These are phyloP conservation scores for Nepenthes alata DNA, from an alignment of 179 eudicot genomes.

Conservation along the genomic window DNA sequence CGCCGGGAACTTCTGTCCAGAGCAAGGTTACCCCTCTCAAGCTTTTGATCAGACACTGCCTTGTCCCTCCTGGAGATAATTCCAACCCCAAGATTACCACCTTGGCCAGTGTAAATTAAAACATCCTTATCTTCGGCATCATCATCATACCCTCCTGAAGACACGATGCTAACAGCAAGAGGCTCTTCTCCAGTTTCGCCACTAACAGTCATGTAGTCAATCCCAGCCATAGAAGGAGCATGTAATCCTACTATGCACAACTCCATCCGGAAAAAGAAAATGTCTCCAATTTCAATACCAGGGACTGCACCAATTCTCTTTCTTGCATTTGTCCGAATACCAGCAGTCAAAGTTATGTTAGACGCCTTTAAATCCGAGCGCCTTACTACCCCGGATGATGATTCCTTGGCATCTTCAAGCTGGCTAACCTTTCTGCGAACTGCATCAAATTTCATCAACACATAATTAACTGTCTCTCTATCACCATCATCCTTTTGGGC, in stretches of 20 bases:
- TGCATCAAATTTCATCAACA: slow-evolving; percentile 27
- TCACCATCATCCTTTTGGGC: slow-evolving; percentile 25
- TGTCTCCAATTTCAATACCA: slow-evolving; percentile 52
- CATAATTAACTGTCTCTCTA: slow-evolving; percentile 20
- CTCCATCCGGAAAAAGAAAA: slow-evolving; percentile 59
- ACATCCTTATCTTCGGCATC: slow-evolving; percentile 38
- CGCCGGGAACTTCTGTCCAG: slow-evolving; percentile 36
- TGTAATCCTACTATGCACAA: slow-evolving; percentile 49
- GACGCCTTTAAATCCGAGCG: slow-evolving; percentile 39
- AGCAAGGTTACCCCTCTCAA: slow-evolving; percentile 56
- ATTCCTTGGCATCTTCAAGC: slow-evolving; percentile 35
- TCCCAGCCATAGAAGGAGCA: slow-evolving; percentile 55
- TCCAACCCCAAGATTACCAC: slow-evolving; percentile 25
- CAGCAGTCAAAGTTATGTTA: slow-evolving; percentile 36
- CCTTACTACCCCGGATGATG: slow-evolving; percentile 17
- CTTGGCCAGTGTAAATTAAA: slow-evolving; percentile 45
- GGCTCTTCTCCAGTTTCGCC: slow-evolving; percentile 31
- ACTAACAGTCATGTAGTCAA: slow-evolving; percentile 34
- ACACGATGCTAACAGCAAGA: slow-evolving; percentile 46
- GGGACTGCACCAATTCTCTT: slow-evolving; percentile 52
- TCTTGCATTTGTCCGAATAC: slow-evolving; percentile 36
- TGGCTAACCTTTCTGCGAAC: slow-evolving; percentile 41
- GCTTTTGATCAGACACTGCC: slow-evolving; percentile 37
- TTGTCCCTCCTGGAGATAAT: slow-evolving; percentile 20
- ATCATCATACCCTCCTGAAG: slow-evolving; percentile 49